phyloP scores from a whole-genome alignment of 108 stramenopile species.

The Fragilaria radians region DNA sequence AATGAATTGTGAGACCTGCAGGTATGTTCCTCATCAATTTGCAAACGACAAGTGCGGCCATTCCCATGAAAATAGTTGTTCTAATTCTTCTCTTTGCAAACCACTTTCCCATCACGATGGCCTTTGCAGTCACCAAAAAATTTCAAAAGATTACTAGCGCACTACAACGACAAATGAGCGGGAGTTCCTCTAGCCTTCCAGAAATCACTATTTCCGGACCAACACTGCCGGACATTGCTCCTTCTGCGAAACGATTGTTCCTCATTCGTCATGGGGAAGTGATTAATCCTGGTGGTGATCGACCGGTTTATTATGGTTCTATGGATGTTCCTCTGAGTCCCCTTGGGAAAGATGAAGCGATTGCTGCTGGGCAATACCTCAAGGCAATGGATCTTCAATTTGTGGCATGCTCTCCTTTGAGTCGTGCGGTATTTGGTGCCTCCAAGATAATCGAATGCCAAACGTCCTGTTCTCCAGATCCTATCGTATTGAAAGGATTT shows the following conservation, averaged over 20 bases:
- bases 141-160: too few species aligned
- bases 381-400: constrained; percentile 51
- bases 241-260: constrained; percentile 61
- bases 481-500: constrained; percentile 55
- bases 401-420: constrained; percentile 68
- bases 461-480: constrained; percentile 11
- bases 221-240: constrained; percentile 27
- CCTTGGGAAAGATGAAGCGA: constrained; percentile 74
- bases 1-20: too few species aligned
- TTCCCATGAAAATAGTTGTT: too few species aligned
- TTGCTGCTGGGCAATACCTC: constrained; percentile 66
- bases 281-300: constrained; percentile 81
- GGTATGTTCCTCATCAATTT: too few species aligned
- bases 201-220: too few species aligned
- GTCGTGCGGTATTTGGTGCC: constrained; percentile 76
- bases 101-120: too few species aligned
- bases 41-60: too few species aligned
- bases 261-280: constrained; percentile 88
- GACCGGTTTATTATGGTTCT: constrained; percentile 81
- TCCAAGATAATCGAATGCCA: constrained; percentile 38
- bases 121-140: too few species aligned
- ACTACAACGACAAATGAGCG: too few species aligned
- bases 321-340: constrained; percentile 81
- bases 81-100: too few species aligned
- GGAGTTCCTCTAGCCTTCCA: too few species aligned